Base-by-base conservation (phyloP, 2,329 filamentous ascomycete species). In the Fusarium udum region DNA sequence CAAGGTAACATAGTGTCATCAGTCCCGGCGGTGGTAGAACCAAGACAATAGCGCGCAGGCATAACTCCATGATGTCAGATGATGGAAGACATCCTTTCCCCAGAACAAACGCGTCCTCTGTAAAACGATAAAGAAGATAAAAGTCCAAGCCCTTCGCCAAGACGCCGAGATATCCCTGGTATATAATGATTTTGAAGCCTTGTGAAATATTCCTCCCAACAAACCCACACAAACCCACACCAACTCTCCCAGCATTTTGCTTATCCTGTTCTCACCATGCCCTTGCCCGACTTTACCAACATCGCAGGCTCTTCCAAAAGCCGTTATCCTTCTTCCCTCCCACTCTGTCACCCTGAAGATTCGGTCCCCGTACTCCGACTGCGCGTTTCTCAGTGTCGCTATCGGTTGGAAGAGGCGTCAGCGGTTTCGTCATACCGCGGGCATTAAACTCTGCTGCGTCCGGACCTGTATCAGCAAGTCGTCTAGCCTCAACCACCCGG, bases 261-360 rank as follows among this genome's bases (percentile, higher is more conserved):
- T 55, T 43, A 45, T 67, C 24, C 14, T 20, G 31, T 22, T 58
- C 39, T 28, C 18, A 22, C 40, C 16, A 28, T 59, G 20, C 26
- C n/a, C 24, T 36, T 34, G n/a, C n/a, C 20, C 10, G n/a, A 37
- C n/a, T 55, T 82, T 75, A 90, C 88, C 88, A 90, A 73, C 84
- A 91, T 78, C 87, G 81, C 74, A 90, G 77, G 76, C 83, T 87
- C 80, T 82, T 87, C 88, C 87, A 90, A 78, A 90, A 90, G 15
- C 84, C 84, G 3, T 81, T 81, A 3, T 83, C 80, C 6, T 81
- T 82, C 37, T 83, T 80, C 3, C 85, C 65, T 22, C 65, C 85
- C 16, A 86, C 73, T 37, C 82, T 82, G 28, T 85, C 83, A n/a
- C 84, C 84, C 22, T 83, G 80, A 13, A 85, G 74, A 40, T 79